These are phyloP conservation scores for Papilionanthe hybrid DNA, from an alignment of 116 monocot genomes.

Conservation along the genomic window DNA sequence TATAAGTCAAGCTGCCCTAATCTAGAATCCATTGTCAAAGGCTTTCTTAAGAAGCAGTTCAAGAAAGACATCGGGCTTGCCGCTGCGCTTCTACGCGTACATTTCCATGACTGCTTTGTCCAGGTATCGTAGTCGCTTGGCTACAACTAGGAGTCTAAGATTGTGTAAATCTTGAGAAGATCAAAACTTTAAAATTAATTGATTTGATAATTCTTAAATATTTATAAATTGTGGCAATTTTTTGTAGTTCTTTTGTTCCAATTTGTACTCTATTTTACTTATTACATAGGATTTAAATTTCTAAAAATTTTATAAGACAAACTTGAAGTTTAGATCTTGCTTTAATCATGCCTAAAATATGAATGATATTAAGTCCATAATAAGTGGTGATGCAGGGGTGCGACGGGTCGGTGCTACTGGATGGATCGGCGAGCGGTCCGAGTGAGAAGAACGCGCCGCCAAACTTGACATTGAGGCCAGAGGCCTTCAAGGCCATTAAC, in stretches of 20 bases:
- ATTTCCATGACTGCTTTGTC: slow-evolving; percentile 69
- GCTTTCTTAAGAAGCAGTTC: slow-evolving; percentile 19
- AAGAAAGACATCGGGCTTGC: slow-evolving; percentile 37
- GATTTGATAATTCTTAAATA: too few species aligned
- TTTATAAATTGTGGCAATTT: too few species aligned
- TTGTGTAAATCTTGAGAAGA: too few species aligned
- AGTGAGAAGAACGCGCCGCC: slow-evolving; percentile 41
- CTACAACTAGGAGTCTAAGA: too few species aligned
- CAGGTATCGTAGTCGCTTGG: slow-evolving; percentile 11
- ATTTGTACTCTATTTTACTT: too few species aligned
- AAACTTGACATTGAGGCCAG: slow-evolving; percentile 42
- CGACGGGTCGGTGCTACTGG: slow-evolving; percentile 53
- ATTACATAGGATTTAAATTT: too few species aligned
- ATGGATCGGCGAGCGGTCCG: slow-evolving; percentile 52
- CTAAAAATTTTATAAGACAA: too few species aligned
- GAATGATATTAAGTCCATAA: too few species aligned
- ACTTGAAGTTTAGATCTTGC: too few species aligned
- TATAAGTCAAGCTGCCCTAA: slow-evolving; percentile 34
- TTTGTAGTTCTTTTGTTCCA: too few species aligned
- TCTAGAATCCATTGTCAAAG: slow-evolving; percentile 19
- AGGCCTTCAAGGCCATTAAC: slow-evolving; percentile 51
- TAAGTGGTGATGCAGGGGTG: slow-evolving; percentile 22
- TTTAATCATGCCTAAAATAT: too few species aligned
- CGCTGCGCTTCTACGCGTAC: slow-evolving; percentile 46
- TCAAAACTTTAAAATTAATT: too few species aligned